Percentiles rank a stretch among this genome's conserved stretches.
phyloP scores from a whole-genome alignment of 495 filamentous ascomycete genomes.

The Hypoxylon intermedium region DNA sequence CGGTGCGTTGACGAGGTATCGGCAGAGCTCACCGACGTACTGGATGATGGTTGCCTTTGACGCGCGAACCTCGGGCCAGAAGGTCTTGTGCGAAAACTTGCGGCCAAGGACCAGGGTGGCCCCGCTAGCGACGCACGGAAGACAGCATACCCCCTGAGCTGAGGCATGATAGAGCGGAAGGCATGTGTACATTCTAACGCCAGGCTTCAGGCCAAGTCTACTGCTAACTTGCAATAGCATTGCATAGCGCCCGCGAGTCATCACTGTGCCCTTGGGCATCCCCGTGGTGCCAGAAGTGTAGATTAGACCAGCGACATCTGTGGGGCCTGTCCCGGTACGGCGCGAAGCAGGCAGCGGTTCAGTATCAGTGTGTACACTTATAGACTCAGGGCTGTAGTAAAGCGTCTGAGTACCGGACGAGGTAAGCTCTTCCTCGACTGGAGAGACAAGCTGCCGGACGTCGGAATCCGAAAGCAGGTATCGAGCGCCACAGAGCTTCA shows the following conservation, averaged over 20 bases:
- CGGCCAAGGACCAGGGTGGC: constrained; percentile 69
- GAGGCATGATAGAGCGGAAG: constrained; percentile 86
- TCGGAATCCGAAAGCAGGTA: constrained; percentile 44
- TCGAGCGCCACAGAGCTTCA: constrained; percentile 42
- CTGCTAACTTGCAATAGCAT: constrained; percentile 22
- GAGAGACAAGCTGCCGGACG: constrained; percentile 40
- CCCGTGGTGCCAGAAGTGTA: constrained; percentile 59
- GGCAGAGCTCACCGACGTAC: constrained; percentile 81
- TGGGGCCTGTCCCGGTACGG: constrained; percentile 17
- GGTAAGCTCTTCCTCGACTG: constrained; percentile 37
- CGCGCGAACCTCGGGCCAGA: constrained; percentile 77
- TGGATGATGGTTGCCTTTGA: constrained; percentile 72
- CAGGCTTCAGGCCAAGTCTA: constrained; percentile 17
- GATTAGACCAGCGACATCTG: constrained; percentile 11
- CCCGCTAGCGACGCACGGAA: constrained; percentile 61
- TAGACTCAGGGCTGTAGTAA: constrained; percentile 37
- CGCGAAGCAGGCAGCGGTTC: constrained; percentile 31
- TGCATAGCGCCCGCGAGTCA: constrained; percentile 37
- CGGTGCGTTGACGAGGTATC: constrained; percentile 75
- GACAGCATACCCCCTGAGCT: constrained; percentile 60
- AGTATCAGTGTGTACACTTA: constrained; percentile 27
- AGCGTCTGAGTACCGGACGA: constrained; percentile 29
- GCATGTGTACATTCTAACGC: constrained; percentile 72
- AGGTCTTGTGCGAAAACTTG: constrained; percentile 71
- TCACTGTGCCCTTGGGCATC: constrained; percentile 55